Percentiles rank a stretch among this genome's conserved stretches.
Evolutionary conservation across 2,329 filamentous ascomycete genomes (phyloP).

Genomic region (Colletotrichum limetticola): DNA sequence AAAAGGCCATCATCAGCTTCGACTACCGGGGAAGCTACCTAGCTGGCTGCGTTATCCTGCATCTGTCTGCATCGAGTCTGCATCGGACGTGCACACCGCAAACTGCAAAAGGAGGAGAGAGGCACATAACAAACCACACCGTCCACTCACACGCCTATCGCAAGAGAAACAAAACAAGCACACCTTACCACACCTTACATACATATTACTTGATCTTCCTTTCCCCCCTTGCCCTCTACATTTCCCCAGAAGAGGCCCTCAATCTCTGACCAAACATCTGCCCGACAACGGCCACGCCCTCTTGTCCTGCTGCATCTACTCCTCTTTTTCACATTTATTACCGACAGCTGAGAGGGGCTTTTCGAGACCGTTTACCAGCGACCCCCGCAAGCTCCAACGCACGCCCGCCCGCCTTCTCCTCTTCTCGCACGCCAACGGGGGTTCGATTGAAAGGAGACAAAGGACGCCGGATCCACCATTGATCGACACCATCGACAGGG

Average conservation of each 20-base stretch:
- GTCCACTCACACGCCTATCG: background rate
- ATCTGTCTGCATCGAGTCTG: conserved; percentile 11
- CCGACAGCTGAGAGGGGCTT: conserved; percentile 20
- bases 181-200: conserved; percentile 7
- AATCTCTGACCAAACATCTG: conserved; percentile 33
- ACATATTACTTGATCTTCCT: conserved; percentile 28
- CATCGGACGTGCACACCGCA: conserved; percentile 35
- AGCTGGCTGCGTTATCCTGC: conserved; percentile 20
- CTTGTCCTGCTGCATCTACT: conserved; percentile 16
- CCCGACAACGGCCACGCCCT: conserved; percentile 20
- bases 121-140: background rate
- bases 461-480: conserved; percentile 26
- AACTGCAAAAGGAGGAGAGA: conserved; percentile 11
- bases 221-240: background rate
- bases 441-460: conserved; percentile 35
- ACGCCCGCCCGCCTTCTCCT: conserved; percentile 10
- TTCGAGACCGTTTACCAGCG: conserved; percentile 5
- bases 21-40: conserved; percentile 10
- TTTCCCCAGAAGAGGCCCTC: conserved; percentile 19
- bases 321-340: conserved; percentile 33
- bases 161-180: background rate
- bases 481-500: conserved; percentile 33
- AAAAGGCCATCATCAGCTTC: background rate
- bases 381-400: conserved; percentile 27
- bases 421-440: conserved; percentile 28